Evolutionary conservation across 164 flowering plant species (phyloP).

Genomic region (Vitis vinifera): ASM3070453v1 NC_081813.1:3588001-3588500

Average conservation of each 20-base stretch:
- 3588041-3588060: not conserved
- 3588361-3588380: too few relatives aligned
- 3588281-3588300: not conserved
- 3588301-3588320: not conserved
- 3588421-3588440: too few relatives aligned
- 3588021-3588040: not conserved
- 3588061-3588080: not conserved
- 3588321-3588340: not conserved
- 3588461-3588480: not conserved
- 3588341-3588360: too few relatives aligned
- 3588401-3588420: too few relatives aligned
- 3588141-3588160: not conserved
- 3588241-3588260: not conserved
- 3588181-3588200: not conserved
- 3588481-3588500: not conserved
- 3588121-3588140: too few relatives aligned
- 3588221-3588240: not conserved
- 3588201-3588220: not conserved
- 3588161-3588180: not conserved
- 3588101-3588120: not conserved
- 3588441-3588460: not conserved
- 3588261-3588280: not conserved
- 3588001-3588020: slow-evolving; percentile 51
- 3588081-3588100: not conserved
- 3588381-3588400: too few relatives aligned